Evolutionary conservation across 257 asterid genomes (phyloP).

Genomic region (Gentiana straminea): DNA sequence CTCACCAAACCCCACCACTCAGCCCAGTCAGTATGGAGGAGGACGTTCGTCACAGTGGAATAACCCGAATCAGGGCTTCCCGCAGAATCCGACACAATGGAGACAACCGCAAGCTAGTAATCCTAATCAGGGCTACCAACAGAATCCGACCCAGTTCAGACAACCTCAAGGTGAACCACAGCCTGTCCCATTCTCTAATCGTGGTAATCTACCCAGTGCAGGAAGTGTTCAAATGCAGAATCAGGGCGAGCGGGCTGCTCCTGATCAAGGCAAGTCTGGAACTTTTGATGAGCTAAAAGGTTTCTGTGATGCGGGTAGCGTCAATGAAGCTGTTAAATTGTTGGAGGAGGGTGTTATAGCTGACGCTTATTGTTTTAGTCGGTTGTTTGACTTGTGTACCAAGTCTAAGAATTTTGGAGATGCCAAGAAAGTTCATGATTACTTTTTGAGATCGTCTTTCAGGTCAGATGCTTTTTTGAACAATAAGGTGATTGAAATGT

Average conservation of each 20-base stretch:
- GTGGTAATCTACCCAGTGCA: constrained; percentile 1
- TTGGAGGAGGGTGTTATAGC: constrained; percentile 71
- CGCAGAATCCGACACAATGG: constrained; percentile 2
- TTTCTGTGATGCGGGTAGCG: constrained; percentile 62
- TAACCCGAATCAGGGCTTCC: neutral
- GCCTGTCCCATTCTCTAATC: neutral
- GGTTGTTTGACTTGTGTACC: constrained; percentile 63
- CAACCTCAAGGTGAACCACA: constrained; percentile 2
- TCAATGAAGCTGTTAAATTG: constrained; percentile 69
- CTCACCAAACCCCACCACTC: too few relatives aligned
- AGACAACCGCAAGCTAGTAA: constrained; percentile 3
- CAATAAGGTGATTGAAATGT: constrained; percentile 75
- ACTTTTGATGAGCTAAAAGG: constrained; percentile 42
- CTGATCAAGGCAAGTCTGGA: constrained; percentile 15
- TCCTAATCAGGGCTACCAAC: neutral
- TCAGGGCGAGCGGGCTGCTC: constrained; percentile 24
- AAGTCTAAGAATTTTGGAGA: constrained; percentile 70
- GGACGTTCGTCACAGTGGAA: neutral
- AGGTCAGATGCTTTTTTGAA: constrained; percentile 56
- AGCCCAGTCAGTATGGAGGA: constrained; percentile 2
- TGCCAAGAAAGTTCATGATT: constrained; percentile 85
- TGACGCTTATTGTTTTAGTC: constrained; percentile 47
- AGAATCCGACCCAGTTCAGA: constrained; percentile 3
- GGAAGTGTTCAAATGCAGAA: constrained; percentile 25
- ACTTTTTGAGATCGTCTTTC: constrained; percentile 62